Evolutionary conservation across 2,329 filamentous ascomycete species (phyloP).

Genomic region (Sporothrix phasma): DNA sequence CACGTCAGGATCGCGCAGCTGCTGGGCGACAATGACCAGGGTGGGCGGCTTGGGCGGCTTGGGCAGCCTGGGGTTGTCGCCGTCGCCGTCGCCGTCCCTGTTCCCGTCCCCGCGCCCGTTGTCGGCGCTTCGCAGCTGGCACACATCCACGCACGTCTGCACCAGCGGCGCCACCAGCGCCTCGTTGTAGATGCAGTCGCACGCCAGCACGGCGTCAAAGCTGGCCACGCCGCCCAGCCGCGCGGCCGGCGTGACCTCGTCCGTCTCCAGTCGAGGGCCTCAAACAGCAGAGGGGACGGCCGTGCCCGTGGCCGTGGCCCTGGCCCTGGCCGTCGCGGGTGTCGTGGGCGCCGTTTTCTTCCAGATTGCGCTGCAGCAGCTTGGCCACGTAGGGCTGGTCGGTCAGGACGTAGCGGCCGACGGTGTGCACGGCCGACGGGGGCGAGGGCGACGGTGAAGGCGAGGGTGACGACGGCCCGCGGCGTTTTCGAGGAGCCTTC

Average conservation of each 20-base stretch:
- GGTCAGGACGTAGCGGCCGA: conserved; percentile 64
- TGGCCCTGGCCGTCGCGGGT: no score
- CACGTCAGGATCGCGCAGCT: conserved; percentile 74
- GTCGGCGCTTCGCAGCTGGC: conserved; percentile 42
- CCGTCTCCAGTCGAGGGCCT: conserved; percentile 71
- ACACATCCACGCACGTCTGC: conserved; percentile 68
- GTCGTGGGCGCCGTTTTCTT: conserved; percentile 40
- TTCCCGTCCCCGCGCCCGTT: background rate
- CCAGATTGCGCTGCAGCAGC: conserved; percentile 66
- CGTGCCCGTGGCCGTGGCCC: background rate
- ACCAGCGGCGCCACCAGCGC: conserved; percentile 72
- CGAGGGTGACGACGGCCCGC: background rate
- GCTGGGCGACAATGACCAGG: conserved; percentile 76
- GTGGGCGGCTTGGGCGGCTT: conserved; percentile 36
- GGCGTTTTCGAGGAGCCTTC: background rate
- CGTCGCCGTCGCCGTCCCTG: no score
- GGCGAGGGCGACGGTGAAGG: background rate
- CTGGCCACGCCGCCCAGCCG: conserved; percentile 28
- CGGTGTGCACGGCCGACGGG: conserved; percentile 23
- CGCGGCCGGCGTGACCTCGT: conserved; percentile 36
- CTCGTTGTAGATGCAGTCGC: conserved; percentile 95
- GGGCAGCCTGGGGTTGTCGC: no score
- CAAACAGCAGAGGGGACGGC: conserved; percentile 37
- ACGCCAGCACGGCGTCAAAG: conserved; percentile 70
- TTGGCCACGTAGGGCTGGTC: conserved; percentile 81